Evolutionary conservation across 192 early-diverging fungal genomes (phyloP), one percentile per base, ranked within the genome.

Genomic region (Rhizophagus sp.): DNA sequence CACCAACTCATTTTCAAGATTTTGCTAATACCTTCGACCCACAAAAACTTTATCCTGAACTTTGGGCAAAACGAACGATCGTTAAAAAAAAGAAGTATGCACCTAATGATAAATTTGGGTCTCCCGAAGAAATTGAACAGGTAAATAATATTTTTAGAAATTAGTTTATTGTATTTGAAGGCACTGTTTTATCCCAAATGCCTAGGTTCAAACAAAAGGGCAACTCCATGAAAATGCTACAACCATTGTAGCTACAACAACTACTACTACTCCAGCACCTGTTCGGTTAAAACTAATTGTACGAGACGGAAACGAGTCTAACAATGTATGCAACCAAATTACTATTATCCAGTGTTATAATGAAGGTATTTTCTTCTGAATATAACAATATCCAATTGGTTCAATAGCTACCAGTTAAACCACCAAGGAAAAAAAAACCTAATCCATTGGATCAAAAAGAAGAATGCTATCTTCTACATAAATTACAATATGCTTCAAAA

Each of bases 381-480:
- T 41, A 41, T 41, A 41, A 41, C 39, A 36, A 4, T 41, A 7
- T 19, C 22, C 47, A 33, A 30, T n/a, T 73, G 11, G 6, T n/a
- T 24, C 33, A 12, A 57, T 27, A 49, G 47, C 4, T 30, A 8
- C 71, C 30, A 22, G 9, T 52, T 6, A 73, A 73, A 50, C 71
- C 71, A 27, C 71, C 71, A 50, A 47, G 71, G 25, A 73, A 50
- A 57, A 73, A 30, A 17, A 73, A 73, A 50, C 41, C 47, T 6
- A 50, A 39, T 52, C 44, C 71, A 19, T 19, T 77, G n/a, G 75
- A 77, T 50, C 49, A 67, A 5, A 85, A 90, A 62, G 83, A 90
- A 62, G 90, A 92, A 75, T 90, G 86, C 87, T 66, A 79, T 24
- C 78, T 90, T 17, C 78, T 92, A 68, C 85, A 90, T 73, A 82